A percentile compares a stretch with the other conserved stretches of the same genome.
These are phyloP conservation scores for Fusarium algeriense DNA, from an alignment of 2,329 filamentous ascomycete genomes.

Conservation along the genomic window DNA sequence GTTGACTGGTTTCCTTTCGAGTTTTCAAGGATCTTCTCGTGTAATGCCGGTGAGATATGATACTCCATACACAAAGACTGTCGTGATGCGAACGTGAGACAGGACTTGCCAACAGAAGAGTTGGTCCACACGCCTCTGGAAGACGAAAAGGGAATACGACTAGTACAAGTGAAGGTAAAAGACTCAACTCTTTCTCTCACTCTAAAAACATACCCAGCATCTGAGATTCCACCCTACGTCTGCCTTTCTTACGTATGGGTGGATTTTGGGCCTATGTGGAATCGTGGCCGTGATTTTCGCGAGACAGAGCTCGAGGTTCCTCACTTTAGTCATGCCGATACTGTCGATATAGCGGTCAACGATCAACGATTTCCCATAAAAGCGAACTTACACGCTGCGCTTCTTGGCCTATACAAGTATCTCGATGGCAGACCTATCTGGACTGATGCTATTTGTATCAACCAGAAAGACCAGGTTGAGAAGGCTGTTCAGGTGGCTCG, in stretches of 20 bases:
- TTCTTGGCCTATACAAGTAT: constrained; percentile 1
- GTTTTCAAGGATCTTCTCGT: neutral
- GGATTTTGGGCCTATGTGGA: constrained; percentile 23
- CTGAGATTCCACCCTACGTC: constrained; percentile 12
- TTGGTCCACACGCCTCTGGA: constrained; percentile 1
- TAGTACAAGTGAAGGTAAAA: neutral
- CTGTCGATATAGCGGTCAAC: neutral
- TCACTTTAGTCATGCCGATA: constrained; percentile 13
- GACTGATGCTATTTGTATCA: constrained; percentile 20
- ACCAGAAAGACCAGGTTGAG: constrained; percentile 6
- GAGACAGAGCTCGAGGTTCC: constrained; percentile 21
- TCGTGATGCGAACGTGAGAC: neutral
- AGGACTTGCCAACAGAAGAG: constrained; percentile 1
- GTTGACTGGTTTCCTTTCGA: neutral
- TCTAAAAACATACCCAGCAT: neutral
- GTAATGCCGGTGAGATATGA: neutral
- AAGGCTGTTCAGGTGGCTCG: constrained; percentile 11
- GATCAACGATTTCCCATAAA: neutral
- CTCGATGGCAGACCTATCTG: constrained; percentile 14
- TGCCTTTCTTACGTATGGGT: constrained; percentile 29
- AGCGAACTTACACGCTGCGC: constrained; percentile 16
- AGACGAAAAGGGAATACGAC: neutral
- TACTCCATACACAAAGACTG: accelerated
- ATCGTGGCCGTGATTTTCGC: constrained; percentile 16
- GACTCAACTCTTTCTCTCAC: neutral